Conservation (phyloP, 1,139 yeast genomes). For the Blastobotrys indianensis region DNA sequence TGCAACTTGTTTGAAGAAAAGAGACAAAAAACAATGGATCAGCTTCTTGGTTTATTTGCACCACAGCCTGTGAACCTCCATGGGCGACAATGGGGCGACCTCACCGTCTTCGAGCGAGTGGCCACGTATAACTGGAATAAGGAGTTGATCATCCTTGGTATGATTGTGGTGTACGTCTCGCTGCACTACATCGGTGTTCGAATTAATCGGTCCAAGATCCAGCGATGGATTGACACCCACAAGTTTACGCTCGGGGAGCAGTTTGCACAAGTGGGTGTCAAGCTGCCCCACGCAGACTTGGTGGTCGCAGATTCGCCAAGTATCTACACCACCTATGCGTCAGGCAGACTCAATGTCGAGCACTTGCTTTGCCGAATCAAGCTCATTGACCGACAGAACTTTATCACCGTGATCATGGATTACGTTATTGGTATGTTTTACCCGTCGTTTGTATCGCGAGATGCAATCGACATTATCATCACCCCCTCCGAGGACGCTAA, state of each 20-base stretch:
- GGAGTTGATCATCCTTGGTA: conserved; percentile 53
- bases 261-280: conserved; percentile 76
- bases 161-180: conserved; percentile 39
- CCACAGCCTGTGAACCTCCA: conserved; percentile 5
- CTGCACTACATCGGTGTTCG: conserved; percentile 49
- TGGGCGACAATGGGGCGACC: conserved; percentile 29
- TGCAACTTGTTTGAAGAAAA: not conserved
- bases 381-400: conserved; percentile 75
- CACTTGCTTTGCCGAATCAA: conserved; percentile 55
- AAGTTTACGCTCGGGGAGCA: conserved; percentile 51
- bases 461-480: conserved; percentile 45
- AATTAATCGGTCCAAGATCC: conserved; percentile 53
- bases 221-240: conserved; percentile 44
- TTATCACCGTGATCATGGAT: conserved; percentile 59
- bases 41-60: conserved; percentile 3
- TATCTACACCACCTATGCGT: conserved; percentile 70
- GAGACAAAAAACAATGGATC: not conserved
- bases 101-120: conserved; percentile 35
- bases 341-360: conserved; percentile 78
- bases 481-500: conserved; percentile 48
- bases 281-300: conserved; percentile 25
- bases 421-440: conserved; percentile 50
- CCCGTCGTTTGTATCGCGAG: conserved; percentile 44
- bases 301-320: conserved; percentile 66
- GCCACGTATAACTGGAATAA: conserved; percentile 63